Percentiles rank a stretch among this genome's conserved stretches.
Conservation (phyloP, 306 rosid genomes). For the Sicyos edulis region DNA sequence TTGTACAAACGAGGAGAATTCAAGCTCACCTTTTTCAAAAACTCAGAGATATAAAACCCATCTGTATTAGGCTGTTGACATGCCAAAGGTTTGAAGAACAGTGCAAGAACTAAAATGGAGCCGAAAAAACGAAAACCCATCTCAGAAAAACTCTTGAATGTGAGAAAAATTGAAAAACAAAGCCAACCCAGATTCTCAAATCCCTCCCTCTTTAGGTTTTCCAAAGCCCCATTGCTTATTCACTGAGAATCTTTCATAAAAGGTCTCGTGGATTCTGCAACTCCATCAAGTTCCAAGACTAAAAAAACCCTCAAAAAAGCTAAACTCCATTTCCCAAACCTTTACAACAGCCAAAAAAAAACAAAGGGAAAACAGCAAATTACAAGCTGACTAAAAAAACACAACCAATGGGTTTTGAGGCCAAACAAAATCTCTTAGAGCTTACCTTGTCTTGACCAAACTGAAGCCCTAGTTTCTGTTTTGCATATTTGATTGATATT, state of each 20-base stretch:
- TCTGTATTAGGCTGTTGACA: constrained; percentile 86
- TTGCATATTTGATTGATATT: constrained; percentile 20
- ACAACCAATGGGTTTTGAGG: too few relatives aligned
- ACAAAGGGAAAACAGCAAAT: constrained; percentile 19
- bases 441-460: not conserved
- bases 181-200: constrained; percentile 23
- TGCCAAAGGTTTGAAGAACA: constrained; percentile 56
- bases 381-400: constrained; percentile 5
- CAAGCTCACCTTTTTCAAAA: constrained; percentile 48
- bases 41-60: constrained; percentile 61
- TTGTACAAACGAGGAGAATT: constrained; percentile 39
- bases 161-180: constrained; percentile 18
- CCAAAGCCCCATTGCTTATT: constrained; percentile 23
- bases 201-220: constrained; percentile 19
- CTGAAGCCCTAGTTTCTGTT: constrained; percentile 32
- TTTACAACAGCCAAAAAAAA: not conserved
- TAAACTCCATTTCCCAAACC: constrained; percentile 22
- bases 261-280: constrained; percentile 18
- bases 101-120: constrained; percentile 50
- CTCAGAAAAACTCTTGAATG: constrained; percentile 20
- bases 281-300: constrained; percentile 12
- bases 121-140: constrained; percentile 69
- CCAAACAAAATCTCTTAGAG: too few relatives aligned
- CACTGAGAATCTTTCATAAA: too few relatives aligned
- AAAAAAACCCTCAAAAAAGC: not conserved